Evolutionary conservation across 139 green algal genomes (phyloP).

Genomic region (Ettlia oleoabundans): DNA sequence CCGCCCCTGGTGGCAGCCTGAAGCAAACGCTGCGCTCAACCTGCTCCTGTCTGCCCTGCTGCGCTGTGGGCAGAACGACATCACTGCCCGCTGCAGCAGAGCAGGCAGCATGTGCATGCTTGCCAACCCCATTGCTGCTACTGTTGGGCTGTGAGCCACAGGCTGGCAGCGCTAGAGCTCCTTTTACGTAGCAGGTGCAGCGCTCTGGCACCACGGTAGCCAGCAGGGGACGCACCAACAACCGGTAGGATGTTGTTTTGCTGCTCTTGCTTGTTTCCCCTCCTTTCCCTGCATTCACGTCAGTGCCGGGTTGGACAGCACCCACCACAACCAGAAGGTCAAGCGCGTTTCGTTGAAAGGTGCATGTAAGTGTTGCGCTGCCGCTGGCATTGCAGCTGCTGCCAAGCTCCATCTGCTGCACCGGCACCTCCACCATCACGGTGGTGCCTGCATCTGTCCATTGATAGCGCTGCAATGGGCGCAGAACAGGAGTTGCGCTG

Average conservation of each 20-base stretch:
- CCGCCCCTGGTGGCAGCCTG: background rate
- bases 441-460: slow-evolving; percentile 1
- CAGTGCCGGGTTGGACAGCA: background rate
- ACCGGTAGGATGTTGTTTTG: background rate
- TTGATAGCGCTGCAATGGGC: slow-evolving; percentile 16
- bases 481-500: background rate
- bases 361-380: background rate
- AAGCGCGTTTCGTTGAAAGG: background rate
- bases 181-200: slow-evolving; percentile 17
- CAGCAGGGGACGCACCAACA: background rate
- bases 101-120: too few relatives aligned
- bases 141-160: background rate
- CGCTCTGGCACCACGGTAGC: background rate
- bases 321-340: background rate
- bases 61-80: too few relatives aligned
- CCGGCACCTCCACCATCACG: background rate
- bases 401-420: background rate
- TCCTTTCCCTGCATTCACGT: background rate
- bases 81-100: too few relatives aligned
- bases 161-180: background rate
- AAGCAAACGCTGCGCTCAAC: background rate
- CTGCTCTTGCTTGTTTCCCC: background rate
- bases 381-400: background rate
- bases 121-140: background rate
- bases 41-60: background rate